Base-by-base conservation (phyloP, 805 yeast genomes). In the Zygotorulaspora chibaensis region DNA sequence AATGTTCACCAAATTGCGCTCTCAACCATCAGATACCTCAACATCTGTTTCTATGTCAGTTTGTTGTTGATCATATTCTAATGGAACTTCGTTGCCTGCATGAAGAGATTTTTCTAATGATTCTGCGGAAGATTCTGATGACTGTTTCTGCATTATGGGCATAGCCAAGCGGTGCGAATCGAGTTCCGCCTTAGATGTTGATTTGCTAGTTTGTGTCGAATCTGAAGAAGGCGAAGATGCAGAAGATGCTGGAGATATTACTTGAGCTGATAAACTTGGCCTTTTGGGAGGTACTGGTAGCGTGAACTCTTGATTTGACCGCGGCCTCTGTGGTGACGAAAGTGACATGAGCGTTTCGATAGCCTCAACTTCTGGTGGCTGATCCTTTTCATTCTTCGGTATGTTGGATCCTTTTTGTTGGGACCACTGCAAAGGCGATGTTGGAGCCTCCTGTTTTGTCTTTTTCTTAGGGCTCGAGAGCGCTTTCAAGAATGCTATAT, bases 261-360 rank as follows among this genome's bases (percentile, higher is more conserved):
- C 36, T 16, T 42, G 36, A 16, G 42, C 41, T n/a, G 48, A 29
- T 28, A 17, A 13, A 13, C 38, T 17, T 11, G 47, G 45, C 15
- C 40, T 27, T 26, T 42, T 40, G 7, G 47, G 44, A 29, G 48
- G 52, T 20, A 33, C 43, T 28, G 52, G 49, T 20, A 48, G 41
- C 8, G 48, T 40, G 34, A 49, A 49, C 11, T 49, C 53, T 12
- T 43, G 47, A 27, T 47, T 38, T 2, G 59, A 43, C 20, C 52
- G 50, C 7, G 59, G 38, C 27, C 59, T 56, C 35, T 58, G 61
- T 3, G 72, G 71, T 1, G 71, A 66, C 6, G 74, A 61, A 17
- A 70, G 53, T 1, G 73, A 68, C 73, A 70, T 70, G 15, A 70
- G 51, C 3, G 72, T 69, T 37, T 68, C 71, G 2, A 70, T 63